Conservation (phyloP, 2,329 filamentous ascomycete genomes). For the Apiospora marii region DNA sequence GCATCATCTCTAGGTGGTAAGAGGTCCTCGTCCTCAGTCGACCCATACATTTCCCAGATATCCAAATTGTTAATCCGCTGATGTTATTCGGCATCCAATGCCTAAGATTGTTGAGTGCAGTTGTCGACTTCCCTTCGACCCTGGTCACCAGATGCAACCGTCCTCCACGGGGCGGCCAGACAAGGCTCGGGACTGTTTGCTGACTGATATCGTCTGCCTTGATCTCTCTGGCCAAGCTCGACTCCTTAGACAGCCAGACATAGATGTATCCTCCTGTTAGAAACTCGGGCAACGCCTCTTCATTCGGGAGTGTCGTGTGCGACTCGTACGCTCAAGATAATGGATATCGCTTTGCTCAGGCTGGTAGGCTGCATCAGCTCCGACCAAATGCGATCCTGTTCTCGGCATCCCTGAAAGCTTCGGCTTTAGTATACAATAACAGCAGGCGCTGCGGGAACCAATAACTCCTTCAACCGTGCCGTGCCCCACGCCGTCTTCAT, state of each 20-base stretch:
- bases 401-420: too few relatives aligned
- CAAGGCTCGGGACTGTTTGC: neutral
- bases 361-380: neutral
- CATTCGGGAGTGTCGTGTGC: neutral
- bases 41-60: neutral
- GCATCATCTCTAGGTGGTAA: neutral
- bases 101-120: too few relatives aligned
- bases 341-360: neutral
- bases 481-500: slow-evolving; percentile 22
- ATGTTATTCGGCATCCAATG: neutral
- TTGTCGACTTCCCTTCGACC: neutral
- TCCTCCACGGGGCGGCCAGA: neutral
- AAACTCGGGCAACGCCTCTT: too few relatives aligned
- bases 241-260: neutral
- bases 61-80: neutral
- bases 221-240: neutral
- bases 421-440: neutral
- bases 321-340: neutral
- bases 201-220: neutral
- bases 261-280: neutral
- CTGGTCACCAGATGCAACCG: neutral
- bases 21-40: neutral
- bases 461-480: neutral
- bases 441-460: neutral
- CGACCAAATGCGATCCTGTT: neutral